phyloP scores from a whole-genome alignment of 805 yeast species.

The Blastobotrys chiropterorum region DNA sequence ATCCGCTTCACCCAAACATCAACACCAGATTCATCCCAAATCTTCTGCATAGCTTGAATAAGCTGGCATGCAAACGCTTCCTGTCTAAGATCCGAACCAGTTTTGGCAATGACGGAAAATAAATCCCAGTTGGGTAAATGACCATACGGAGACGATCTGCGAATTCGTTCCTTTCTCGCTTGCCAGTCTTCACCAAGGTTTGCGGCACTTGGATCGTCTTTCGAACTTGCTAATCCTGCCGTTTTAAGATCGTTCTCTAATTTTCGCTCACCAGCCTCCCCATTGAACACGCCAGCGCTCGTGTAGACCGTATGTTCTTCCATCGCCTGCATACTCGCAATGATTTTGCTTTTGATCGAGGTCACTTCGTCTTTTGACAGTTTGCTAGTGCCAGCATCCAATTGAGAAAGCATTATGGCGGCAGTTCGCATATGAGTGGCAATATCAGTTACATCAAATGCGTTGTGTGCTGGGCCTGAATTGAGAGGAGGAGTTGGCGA shows the following conservation, averaged over 20 bases:
- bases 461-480: constrained; percentile 7
- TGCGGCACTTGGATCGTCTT: constrained; percentile 40
- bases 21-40: constrained; percentile 68
- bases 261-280: constrained; percentile 85
- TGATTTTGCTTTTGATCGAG: constrained; percentile 61
- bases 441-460: constrained; percentile 42
- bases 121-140: constrained; percentile 90
- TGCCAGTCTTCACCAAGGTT: constrained; percentile 93
- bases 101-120: constrained; percentile 91
- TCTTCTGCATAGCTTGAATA: constrained; percentile 76
- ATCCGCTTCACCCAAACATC: constrained; percentile 89
- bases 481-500: constrained; percentile 10
- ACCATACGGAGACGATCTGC: constrained; percentile 73
- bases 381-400: constrained; percentile 46
- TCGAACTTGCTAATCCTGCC: constrained; percentile 51
- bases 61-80: constrained; percentile 97
- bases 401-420: constrained; percentile 85
- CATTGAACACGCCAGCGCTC: constrained; percentile 42
- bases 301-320: constrained; percentile 51
- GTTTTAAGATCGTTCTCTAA: constrained; percentile 87
- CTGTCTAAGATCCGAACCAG: constrained; percentile 92
- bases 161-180: constrained; percentile 70
- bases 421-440: constrained; percentile 96
- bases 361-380: constrained; percentile 53
- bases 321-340: constrained; percentile 67